A percentile compares a stretch with the other conserved stretches of the same genome.
Evolutionary conservation across 106 monocot genomes (phyloP).

Genomic region (Ottelia alismoides): DNA sequence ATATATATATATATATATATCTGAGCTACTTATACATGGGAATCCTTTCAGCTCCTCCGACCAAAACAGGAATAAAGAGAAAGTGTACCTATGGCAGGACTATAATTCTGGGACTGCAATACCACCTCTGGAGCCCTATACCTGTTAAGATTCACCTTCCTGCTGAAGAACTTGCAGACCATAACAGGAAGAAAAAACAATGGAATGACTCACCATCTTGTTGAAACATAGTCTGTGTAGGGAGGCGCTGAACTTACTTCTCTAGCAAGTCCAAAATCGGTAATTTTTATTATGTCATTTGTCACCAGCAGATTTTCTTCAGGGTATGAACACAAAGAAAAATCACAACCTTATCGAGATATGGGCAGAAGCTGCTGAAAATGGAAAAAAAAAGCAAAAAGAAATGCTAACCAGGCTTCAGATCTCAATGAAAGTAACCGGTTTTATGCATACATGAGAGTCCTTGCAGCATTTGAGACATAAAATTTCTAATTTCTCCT

Average conservation of each 20-base stretch:
- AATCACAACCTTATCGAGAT: neutral
- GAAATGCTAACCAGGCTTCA: constrained; percentile 67
- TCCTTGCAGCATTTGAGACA: constrained; percentile 75
- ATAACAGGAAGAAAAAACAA: constrained; percentile 13
- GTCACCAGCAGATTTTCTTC: constrained; percentile 77
- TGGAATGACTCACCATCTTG: constrained; percentile 83
- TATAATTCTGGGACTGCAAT: constrained; percentile 55
- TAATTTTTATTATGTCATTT: constrained; percentile 59
- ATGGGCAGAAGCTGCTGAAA: too few species aligned
- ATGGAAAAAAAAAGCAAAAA: neutral
- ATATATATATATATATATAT: too few species aligned
- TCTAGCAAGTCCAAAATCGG: constrained; percentile 90
- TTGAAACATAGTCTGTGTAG: constrained; percentile 96
- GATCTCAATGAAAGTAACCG: constrained; percentile 86
- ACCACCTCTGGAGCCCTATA: constrained; percentile 92
- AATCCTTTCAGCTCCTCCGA: too few species aligned
- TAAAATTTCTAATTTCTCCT: constrained; percentile 49
- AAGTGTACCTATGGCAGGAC: constrained; percentile 84
- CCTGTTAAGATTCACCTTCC: constrained; percentile 23
- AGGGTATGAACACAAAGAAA: neutral
- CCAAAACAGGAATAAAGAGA: too few species aligned
- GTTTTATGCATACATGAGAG: constrained; percentile 78
- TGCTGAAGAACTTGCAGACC: neutral
- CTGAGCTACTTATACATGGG: too few species aligned
- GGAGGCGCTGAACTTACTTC: constrained; percentile 76